A percentile compares a stretch with the other conserved stretches of the same genome.
Evolutionary conservation across 192 early-diverging fungal species (phyloP).

Genomic region (Tieghemiomyces parasiticus): DNA sequence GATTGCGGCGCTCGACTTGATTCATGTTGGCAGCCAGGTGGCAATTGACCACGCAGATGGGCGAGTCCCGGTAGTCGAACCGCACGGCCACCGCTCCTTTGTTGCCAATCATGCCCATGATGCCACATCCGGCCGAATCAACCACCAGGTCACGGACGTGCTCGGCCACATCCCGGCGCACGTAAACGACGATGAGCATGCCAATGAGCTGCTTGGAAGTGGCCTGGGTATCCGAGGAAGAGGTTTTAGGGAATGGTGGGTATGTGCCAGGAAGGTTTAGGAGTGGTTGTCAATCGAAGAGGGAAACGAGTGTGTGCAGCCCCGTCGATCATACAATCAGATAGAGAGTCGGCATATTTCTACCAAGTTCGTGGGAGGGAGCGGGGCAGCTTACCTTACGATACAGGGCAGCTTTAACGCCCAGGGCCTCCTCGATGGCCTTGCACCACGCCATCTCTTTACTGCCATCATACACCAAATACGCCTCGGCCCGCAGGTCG

Average conservation of each 20-base stretch:
- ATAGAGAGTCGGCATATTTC: too few species aligned
- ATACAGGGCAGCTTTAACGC: slow-evolving; percentile 29
- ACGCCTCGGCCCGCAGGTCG: slow-evolving; percentile 73
- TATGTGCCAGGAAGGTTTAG: neutral
- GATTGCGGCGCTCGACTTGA: slow-evolving; percentile 68
- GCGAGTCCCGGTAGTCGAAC: slow-evolving; percentile 59
- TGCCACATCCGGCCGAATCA: slow-evolving; percentile 63
- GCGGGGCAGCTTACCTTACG: slow-evolving; percentile 28
- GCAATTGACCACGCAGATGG: slow-evolving; percentile 72
- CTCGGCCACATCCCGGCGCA: slow-evolving; percentile 27
- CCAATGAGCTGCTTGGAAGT: slow-evolving; percentile 78
- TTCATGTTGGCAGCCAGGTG: slow-evolving; percentile 79
- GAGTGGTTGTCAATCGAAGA: too few species aligned
- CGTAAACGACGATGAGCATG: slow-evolving; percentile 74
- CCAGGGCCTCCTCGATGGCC: slow-evolving; percentile 52
- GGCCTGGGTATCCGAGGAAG: slow-evolving; percentile 20
- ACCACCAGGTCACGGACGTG: slow-evolving; percentile 47
- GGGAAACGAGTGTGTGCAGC: too few species aligned
- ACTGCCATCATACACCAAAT: slow-evolving; percentile 57
- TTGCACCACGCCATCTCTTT: slow-evolving; percentile 73
- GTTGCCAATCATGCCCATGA: slow-evolving; percentile 82
- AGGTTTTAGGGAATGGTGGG: too few species aligned
- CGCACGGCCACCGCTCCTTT: slow-evolving; percentile 86
- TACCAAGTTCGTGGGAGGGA: neutral
- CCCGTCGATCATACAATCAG: too few species aligned